Conservation (phyloP, 306 rosid species). For the Crotalaria pallida region DNA sequence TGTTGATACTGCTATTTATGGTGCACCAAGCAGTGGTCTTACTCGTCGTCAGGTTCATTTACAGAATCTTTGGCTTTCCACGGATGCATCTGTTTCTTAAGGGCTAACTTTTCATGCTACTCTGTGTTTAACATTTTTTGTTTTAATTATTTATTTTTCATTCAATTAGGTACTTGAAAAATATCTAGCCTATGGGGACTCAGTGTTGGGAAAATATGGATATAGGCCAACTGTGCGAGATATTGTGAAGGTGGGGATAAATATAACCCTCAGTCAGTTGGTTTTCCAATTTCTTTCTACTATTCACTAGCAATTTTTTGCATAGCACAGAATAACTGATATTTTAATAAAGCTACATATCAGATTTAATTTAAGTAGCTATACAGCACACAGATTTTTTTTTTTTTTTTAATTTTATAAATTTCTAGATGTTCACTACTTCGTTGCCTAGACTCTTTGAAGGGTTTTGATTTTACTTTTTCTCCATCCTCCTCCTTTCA, state of each 20-base stretch:
- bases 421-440: constrained; percentile 1
- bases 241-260: constrained; percentile 59
- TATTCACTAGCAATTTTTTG: background rate
- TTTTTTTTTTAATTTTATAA: no score
- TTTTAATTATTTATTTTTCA: constrained; percentile 10
- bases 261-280: background rate
- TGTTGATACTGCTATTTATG: constrained; percentile 77
- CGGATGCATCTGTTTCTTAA: constrained; percentile 9
- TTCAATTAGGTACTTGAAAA: constrained; percentile 56
- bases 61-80: constrained; percentile 28
- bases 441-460: background rate
- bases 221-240: constrained; percentile 67
- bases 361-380: background rate
- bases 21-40: constrained; percentile 56
- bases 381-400: background rate
- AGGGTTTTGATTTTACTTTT: background rate
- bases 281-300: background rate
- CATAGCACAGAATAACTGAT: background rate
- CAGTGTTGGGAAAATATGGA: constrained; percentile 78
- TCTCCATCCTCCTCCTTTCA: background rate
- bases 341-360: background rate
- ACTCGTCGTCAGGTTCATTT: constrained; percentile 91
- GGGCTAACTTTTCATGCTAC: constrained; percentile 3
- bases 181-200: constrained; percentile 77
- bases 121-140: background rate